phyloP scores from a whole-genome alignment of 495 filamentous ascomycete genomes.

The Trichoderma reesei region DNA sequence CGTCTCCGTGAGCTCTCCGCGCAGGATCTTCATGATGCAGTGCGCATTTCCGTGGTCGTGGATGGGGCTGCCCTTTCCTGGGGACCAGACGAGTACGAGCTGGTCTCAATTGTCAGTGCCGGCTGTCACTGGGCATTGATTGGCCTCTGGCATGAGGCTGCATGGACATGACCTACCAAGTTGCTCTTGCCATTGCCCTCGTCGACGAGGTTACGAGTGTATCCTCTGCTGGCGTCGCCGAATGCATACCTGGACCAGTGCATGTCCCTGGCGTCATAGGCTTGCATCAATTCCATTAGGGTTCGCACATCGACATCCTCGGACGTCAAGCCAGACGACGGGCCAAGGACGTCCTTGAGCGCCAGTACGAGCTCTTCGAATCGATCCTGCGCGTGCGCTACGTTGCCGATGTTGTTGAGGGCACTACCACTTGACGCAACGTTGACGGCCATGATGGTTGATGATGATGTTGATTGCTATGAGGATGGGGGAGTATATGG shows the following conservation, averaged over 20 bases:
- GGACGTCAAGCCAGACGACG: conserved; percentile 69
- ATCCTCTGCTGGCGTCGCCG: conserved; percentile 51
- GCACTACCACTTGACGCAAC: conserved; percentile 11
- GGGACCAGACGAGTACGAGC: conserved; percentile 88
- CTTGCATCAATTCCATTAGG: conserved; percentile 57
- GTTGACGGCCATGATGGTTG: not conserved
- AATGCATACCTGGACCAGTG: conserved; percentile 71
- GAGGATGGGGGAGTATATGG: not conserved
- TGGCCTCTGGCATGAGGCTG: not conserved
- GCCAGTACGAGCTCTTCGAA: conserved; percentile 68
- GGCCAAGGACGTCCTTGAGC: conserved; percentile 61
- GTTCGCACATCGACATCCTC: conserved; percentile 64
- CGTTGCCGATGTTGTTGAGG: conserved; percentile 15
- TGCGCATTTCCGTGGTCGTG: conserved; percentile 85
- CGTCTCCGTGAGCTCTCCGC: conserved; percentile 68
- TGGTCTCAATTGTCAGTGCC: conserved; percentile 23
- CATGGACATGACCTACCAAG: conserved; percentile 45
- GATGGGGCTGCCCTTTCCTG: conserved; percentile 72
- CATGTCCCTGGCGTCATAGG: conserved; percentile 51
- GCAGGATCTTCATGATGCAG: conserved; percentile 63
- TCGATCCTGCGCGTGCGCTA: conserved; percentile 24
- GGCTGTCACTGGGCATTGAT: not conserved
- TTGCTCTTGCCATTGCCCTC: conserved; percentile 88
- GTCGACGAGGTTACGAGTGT: conserved; percentile 84
- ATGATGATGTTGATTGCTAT: not conserved